Evolutionary conservation across 257 asterid species (phyloP), one percentile per base, ranked within the genome.

Genomic region (Knoxia roxburghii): DNA sequence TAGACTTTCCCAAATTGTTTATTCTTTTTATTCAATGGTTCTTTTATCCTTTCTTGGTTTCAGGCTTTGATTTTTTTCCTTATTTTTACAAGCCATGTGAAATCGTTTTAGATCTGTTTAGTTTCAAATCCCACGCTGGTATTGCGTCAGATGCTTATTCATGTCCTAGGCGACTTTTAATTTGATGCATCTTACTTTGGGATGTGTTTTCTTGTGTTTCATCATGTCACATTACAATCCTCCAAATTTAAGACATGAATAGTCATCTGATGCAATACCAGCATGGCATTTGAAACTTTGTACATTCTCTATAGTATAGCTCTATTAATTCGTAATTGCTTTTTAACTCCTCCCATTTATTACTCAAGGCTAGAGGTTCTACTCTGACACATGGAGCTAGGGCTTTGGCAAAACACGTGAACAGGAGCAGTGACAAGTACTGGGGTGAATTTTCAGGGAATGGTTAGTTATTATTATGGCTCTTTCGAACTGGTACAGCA

Each of bases 341-440:
- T 75, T 73, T 66, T 60, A 53, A 10, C 72, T 18, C 60, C 53
- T 54, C 23, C 74, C 37, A 52, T 73, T 72, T 68, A 56, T 76
- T 68, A 61, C 69, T 77, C 13, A 74, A 91, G 96, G 86, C 84
- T 80, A 81, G 82, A 84, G 86, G 95, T 67, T 81, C 91, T 17
- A 71, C 64, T 60, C 72, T 91, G 89, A 84, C 89, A 68, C 79
- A 49, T 68, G 95, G 98, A 75, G 90, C 96, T n/a, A 85, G 96
- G 84, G 96, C 95, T 52, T 81, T 91, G 64, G 85, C 96, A 30
- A 91, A 91, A 68, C 95, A 89, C 72, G 87, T 68, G 37, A 63
- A 75, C 58, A 78, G 98, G 79, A 85, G 96, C 86, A 85, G 84
- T 60, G 74, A 75, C 70, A 78, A 81, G 68, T 84, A 79, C 66